These are phyloP conservation scores for Macrocybe gigantea DNA, from an alignment of 768 basidiomycete genomes.

Conservation along the genomic window DNA sequence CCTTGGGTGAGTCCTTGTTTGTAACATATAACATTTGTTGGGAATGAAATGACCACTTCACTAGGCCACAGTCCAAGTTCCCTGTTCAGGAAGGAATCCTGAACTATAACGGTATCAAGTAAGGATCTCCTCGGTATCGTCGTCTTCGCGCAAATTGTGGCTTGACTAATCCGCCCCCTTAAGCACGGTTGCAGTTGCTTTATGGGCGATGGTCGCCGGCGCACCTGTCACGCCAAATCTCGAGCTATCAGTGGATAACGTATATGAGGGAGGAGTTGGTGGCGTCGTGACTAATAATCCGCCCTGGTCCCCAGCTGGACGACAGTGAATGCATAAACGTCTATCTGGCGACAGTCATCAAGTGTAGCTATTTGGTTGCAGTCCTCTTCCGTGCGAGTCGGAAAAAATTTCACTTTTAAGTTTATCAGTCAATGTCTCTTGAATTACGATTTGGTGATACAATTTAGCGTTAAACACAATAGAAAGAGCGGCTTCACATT, in stretches of 20 bases:
- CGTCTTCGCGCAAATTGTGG: neutral
- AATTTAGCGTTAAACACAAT: no score
- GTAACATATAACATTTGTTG: neutral
- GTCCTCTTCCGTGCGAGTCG: no score
- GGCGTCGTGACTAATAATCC: slow-evolving; percentile 54
- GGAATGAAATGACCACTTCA: neutral
- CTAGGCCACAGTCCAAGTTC: slow-evolving; percentile 73
- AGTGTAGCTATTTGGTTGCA: no score
- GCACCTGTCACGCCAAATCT: slow-evolving; percentile 45
- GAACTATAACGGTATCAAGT: slow-evolving; percentile 70
- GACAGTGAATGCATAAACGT: slow-evolving; percentile 4
- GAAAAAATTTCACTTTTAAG: no score
- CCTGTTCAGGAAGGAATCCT: slow-evolving; percentile 81
- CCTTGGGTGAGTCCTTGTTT: slow-evolving; percentile 43
- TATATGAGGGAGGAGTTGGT: slow-evolving; percentile 65
- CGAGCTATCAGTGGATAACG: slow-evolving; percentile 45
- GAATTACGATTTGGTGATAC: no score
- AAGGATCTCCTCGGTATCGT: slow-evolving; percentile 14
- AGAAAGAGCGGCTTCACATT: no score
- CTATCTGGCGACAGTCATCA: neutral
- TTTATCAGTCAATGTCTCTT: no score
- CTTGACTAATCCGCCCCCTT: neutral
- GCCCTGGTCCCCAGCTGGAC: slow-evolving; percentile 39
- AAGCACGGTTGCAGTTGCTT: slow-evolving; percentile 55
- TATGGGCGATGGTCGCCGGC: slow-evolving; percentile 60